A percentile compares a stretch with the other conserved stretches of the same genome.
Conservation (phyloP, 2,329 filamentous ascomycete species). For the Rhynchosporium secalis region DNA sequence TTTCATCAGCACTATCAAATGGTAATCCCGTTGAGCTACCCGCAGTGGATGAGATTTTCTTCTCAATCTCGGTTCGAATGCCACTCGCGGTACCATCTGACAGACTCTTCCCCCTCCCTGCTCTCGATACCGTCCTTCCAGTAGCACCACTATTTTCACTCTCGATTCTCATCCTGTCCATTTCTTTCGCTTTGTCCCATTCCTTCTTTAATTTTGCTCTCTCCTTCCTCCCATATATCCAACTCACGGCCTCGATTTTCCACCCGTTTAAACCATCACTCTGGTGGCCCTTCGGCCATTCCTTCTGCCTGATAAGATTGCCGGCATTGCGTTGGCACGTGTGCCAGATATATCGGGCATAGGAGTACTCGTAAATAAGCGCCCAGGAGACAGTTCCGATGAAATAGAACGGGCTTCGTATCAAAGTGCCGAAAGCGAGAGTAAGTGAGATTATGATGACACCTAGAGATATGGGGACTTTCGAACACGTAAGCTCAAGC, state of each 20-base stretch:
- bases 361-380: slow-evolving; percentile 11
- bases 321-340: neutral
- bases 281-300: neutral
- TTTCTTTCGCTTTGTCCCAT: neutral
- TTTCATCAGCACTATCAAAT: neutral
- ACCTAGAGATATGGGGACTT: slow-evolving; percentile 20
- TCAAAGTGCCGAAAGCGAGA: slow-evolving; percentile 21
- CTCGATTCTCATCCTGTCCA: neutral
- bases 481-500: neutral
- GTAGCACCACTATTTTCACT: neutral
- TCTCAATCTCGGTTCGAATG: neutral
- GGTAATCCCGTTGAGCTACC: slow-evolving; percentile 6
- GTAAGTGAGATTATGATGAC: slow-evolving; percentile 17
- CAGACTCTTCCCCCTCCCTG: too few relatives aligned
- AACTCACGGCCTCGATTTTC: slow-evolving; percentile 2
- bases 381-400: neutral
- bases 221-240: slow-evolving; percentile 14
- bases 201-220: neutral
- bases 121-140: neutral
- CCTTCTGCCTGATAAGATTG: neutral
- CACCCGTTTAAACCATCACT: slow-evolving; percentile 4
- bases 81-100: slow-evolving; percentile 7
- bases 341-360: neutral
- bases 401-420: slow-evolving; percentile 10
- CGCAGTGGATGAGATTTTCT: neutral